Percentiles rank a stretch among this genome's conserved stretches.
phyloP scores from a whole-genome alignment of 768 basidiomycete genomes.

The Suillus brevipes region DNA sequence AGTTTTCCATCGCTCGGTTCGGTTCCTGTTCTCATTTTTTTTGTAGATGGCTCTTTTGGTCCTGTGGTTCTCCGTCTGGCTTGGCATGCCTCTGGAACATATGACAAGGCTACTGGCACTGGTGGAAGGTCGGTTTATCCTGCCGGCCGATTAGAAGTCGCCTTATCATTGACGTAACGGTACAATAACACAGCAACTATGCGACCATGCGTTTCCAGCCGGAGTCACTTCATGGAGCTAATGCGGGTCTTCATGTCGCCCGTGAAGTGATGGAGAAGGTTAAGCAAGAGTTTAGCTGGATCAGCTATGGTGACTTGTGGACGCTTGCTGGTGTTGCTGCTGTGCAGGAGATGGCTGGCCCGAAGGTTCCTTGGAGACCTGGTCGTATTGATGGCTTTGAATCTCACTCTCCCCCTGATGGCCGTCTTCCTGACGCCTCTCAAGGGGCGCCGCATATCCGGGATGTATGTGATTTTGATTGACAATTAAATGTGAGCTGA shows the following conservation, averaged over 20 bases:
- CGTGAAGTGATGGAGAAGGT: slow-evolving; percentile 82
- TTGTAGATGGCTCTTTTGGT: slow-evolving; percentile 81
- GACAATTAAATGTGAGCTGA: not conserved
- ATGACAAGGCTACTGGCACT: slow-evolving; percentile 73
- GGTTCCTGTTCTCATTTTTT: slow-evolving; percentile 6
- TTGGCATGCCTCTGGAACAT: slow-evolving; percentile 94
- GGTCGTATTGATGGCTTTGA: slow-evolving; percentile 88
- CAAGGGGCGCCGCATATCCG: slow-evolving; percentile 86
- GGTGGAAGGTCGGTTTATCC: slow-evolving; percentile 67
- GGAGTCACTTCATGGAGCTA: slow-evolving; percentile 81
- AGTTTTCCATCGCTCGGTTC: slow-evolving; percentile 16
- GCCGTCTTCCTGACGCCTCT: slow-evolving; percentile 84
- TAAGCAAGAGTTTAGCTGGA: slow-evolving; percentile 89
- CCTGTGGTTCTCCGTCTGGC: slow-evolving; percentile 88
- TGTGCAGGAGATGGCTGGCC: slow-evolving; percentile 91
- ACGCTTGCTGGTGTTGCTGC: slow-evolving; percentile 93
- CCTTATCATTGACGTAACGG: slow-evolving; percentile 14
- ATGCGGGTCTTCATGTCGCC: slow-evolving; percentile 79
- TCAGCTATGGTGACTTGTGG: slow-evolving; percentile 96
- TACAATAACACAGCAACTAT: slow-evolving; percentile 67
- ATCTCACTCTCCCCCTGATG: slow-evolving; percentile 76
- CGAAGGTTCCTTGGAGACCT: slow-evolving; percentile 90
- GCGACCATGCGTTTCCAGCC: slow-evolving; percentile 98
- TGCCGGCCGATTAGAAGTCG: not conserved
- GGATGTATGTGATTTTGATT: slow-evolving; percentile 40